Evolutionary conservation across 768 basidiomycete genomes (phyloP), one percentile per base, ranked within the genome.

Genomic region (Agaricus subrufescens): DNA sequence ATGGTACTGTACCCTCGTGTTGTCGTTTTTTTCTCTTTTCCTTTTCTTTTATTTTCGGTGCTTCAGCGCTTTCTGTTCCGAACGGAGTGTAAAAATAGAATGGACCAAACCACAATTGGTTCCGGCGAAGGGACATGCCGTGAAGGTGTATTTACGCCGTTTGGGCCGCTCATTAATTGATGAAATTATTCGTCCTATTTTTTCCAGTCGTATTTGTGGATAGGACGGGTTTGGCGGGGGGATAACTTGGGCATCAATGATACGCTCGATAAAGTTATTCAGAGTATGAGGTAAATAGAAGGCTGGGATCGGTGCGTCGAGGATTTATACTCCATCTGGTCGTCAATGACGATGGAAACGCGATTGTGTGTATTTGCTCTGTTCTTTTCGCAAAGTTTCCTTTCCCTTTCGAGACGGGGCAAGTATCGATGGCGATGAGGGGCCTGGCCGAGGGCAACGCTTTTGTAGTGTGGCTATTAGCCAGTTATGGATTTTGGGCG

Each of bases 251-350:
- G n/a, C 45, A 46, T 46, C 45, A 27, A 3, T 25, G 6, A 14
- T 27, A 25, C 26, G 45, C 34, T 56, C 49, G 54, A 56, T 56
- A 48, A 42, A 56, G 54, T 49, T 56, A 52, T 46, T 19, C 30
- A 50, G 46, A 37, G 50, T 57, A 51, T 52, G 34, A 46, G 38
- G 44, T 50, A 46, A 14, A 10, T 39, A 15, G 39, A 19, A 19
- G 25, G 29, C 15, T 26, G 14, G 14, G 25, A 40, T 38, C 31
- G 30, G 19, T 15, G 39, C 23, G 29, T 42, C 54, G 14, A 44
- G 34, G 34, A 34, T 34, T 34, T 34, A 34, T 34, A 26, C 46
- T 43, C 54, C 47, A 50, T 49, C 38, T 43, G 47, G 54, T 55
- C 26, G 46, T 48, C 47, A 38, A 49, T 56, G 54, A 48, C 46